Evolutionary conservation across 2,329 filamentous ascomycete species (phyloP), one percentile per base, ranked within the genome.

Genomic region (Xylaria digitata): DNA sequence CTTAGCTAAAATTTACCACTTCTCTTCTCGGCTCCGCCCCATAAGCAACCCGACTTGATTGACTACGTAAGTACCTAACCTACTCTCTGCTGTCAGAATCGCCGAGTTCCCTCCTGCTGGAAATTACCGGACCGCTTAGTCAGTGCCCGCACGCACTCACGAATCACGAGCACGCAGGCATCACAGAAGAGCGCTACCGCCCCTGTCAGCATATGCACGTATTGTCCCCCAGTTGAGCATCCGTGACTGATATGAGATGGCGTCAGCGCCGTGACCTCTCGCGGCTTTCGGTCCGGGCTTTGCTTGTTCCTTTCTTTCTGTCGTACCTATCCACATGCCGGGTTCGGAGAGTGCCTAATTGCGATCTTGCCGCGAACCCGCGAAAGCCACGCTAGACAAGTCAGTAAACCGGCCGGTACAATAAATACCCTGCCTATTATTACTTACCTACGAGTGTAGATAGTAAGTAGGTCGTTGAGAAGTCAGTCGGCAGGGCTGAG

Each of bases 171-270:
- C 26, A 45, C 32, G 32, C 13, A 57, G 52, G 13, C 32, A 26
- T 63, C 1, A 45, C 52, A 48, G 48, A 23, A 55, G 32, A 50
- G 37, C 60, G 17, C 37, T 40, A 32, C 40, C 52, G 42, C 65
- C 65, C 65, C 65, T 63, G 55, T 67, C 60, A 62, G 58, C 63
- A 67, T 63, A 67, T 63, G 65, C 65, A 67, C 3, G 21, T 59
- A 21, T 45, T 43, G 34, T 56, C 46, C 43, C 57, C 63, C 52
- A 60, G 49, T 30, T 40, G 53, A 48, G 53, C 21, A 62, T 62
- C 64, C 42, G 46, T 46, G 32, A 55, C 42, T 49, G 57, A 42
- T 34, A 61, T 58, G 54, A 46, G 26, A 63, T 67, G 65, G 65
- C 65, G 65, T 65, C 65, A 68, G 62, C 65, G 52, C 65, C 64